These are phyloP conservation scores for Tulasnella sp. DNA, from an alignment of 768 basidiomycete species.

Conservation along the genomic window DNA sequence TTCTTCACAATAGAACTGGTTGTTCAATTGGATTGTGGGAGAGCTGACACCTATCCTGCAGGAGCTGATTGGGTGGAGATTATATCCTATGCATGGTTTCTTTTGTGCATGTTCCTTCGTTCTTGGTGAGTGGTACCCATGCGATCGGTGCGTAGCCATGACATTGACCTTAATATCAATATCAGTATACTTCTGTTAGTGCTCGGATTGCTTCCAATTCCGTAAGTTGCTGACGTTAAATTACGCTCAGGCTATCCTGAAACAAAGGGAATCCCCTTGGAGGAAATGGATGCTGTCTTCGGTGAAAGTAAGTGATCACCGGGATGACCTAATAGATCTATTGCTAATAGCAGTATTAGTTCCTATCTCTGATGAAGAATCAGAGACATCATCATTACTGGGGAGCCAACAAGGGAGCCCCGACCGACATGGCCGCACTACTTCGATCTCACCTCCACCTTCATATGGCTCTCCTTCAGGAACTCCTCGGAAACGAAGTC, in stretches of 20 bases:
- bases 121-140: conserved; percentile 36
- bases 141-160: neutral
- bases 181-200: neutral
- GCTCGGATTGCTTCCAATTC: neutral
- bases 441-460: no score
- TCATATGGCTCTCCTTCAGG: no score
- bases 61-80: conserved; percentile 74
- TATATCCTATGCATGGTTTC: conserved; percentile 94
- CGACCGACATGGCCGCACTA: no score
- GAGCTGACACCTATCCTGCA: conserved; percentile 78
- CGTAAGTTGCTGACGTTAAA: neutral
- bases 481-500: no score
- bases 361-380: conserved; percentile 2
- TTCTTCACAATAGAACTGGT: conserved; percentile 28
- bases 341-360: neutral
- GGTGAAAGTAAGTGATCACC: conserved; percentile 32
- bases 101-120: conserved; percentile 81
- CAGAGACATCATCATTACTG: conserved; percentile 14
- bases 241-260: conserved; percentile 40
- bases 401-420: no score
- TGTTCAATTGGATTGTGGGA: conserved; percentile 85
- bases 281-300: conserved; percentile 24
- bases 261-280: conserved; percentile 23
- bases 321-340: neutral
- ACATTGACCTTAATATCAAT: neutral